Percentiles rank a stretch among this genome's conserved stretches.
phyloP scores from a whole-genome alignment of 108 stramenopile genomes.

The Fistulifera pelliculosa region DNA sequence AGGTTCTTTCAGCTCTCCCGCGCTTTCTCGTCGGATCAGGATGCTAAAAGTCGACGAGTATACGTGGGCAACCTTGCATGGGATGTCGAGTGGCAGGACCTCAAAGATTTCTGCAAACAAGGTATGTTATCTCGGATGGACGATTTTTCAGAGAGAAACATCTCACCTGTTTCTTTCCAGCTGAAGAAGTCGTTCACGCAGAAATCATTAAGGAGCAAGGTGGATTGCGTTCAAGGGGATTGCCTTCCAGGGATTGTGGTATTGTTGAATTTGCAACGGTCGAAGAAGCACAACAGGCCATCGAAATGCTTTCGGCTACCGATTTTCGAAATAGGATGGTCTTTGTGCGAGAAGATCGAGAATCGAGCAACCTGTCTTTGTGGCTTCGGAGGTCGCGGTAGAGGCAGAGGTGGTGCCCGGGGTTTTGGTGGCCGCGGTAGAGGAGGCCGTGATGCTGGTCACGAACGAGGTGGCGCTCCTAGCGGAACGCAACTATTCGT shows the following conservation, averaged over 20 bases:
- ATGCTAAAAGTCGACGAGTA: conserved; percentile 46
- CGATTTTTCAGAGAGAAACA: too few relatives aligned
- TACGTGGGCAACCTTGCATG: conserved; percentile 88
- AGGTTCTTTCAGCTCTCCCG: neutral
- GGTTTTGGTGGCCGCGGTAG: conserved; percentile 53
- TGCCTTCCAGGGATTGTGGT: conserved; percentile 83
- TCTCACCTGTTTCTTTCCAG: conserved; percentile 64
- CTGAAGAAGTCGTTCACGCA: conserved; percentile 76
- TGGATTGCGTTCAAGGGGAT: conserved; percentile 74
- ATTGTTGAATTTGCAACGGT: conserved; percentile 82
- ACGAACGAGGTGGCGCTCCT: conserved; percentile 4
- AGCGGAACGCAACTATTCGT: conserved; percentile 59
- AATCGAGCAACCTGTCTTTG: conserved; percentile 17
- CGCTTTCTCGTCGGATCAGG: conserved; percentile 26
- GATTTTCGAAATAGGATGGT: conserved; percentile 74
- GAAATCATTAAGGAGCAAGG: conserved; percentile 77
- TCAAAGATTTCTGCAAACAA: conserved; percentile 88
- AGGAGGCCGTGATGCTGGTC: conserved; percentile 11
- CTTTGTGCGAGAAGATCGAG: conserved; percentile 79
- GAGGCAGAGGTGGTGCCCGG: neutral
- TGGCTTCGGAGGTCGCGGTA: too few relatives aligned
- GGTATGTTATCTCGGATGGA: too few relatives aligned
- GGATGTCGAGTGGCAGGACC: conserved; percentile 69
- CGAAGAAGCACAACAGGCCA: conserved; percentile 72
- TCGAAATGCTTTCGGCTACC: conserved; percentile 62